Evolutionary conservation across 441 rosid genomes (phyloP).

Genomic region (Pelargonium cotyledonis): DNA sequence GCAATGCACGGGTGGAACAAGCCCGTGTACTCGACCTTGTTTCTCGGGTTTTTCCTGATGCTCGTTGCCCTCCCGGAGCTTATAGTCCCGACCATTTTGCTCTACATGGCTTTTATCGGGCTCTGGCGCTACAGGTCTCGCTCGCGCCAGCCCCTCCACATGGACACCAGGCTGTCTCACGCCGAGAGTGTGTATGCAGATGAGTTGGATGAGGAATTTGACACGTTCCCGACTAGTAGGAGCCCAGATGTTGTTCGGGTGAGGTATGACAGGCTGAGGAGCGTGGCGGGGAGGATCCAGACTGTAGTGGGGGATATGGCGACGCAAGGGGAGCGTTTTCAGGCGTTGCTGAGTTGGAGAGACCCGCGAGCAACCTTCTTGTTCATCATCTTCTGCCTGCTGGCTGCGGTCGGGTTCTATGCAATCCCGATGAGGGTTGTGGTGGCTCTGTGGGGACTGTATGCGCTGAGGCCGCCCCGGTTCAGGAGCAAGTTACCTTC

Average conservation of each 20-base stretch:
- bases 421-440: slow-evolving; percentile 55
- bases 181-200: slow-evolving; percentile 72
- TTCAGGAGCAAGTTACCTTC: slow-evolving; percentile 55
- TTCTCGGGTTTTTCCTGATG: slow-evolving; percentile 62
- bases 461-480: slow-evolving; percentile 52
- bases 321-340: slow-evolving; percentile 71
- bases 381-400: slow-evolving; percentile 58
- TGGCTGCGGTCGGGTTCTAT: slow-evolving; percentile 60
- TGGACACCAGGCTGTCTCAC: slow-evolving; percentile 71
- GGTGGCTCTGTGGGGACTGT: slow-evolving; percentile 38
- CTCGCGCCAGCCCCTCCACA: slow-evolving; percentile 70
- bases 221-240: slow-evolving; percentile 66
- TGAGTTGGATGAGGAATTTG: slow-evolving; percentile 27
- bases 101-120: slow-evolving; percentile 70
- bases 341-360: slow-evolving; percentile 70
- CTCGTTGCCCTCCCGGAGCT: slow-evolving; percentile 66
- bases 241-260: slow-evolving; percentile 57
- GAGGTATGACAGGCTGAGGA: slow-evolving; percentile 74
- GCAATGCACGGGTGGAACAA: slow-evolving; percentile 74
- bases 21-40: slow-evolving; percentile 63
- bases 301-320: slow-evolving; percentile 51
- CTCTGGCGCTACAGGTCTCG: slow-evolving; percentile 72
- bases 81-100: slow-evolving; percentile 63
- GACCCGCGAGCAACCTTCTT: slow-evolving; percentile 83
- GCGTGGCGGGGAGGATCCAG: slow-evolving; percentile 63